Evolutionary conservation across 768 basidiomycete species (phyloP).

Genomic region (Boletus edulis): DNA sequence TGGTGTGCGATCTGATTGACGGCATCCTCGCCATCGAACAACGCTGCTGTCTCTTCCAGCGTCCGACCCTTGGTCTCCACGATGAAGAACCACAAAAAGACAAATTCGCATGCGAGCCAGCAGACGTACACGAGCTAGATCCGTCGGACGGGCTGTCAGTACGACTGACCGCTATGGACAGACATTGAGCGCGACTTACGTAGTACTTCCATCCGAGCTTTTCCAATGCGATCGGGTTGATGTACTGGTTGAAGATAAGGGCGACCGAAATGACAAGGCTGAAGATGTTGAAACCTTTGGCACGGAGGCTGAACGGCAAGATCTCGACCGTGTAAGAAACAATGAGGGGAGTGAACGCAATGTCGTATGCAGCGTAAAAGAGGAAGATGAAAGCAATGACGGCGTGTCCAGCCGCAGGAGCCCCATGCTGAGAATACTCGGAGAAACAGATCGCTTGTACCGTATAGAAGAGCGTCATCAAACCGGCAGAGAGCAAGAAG

Average conservation of each 20-base stretch:
- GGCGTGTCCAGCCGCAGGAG: slow-evolving; percentile 53
- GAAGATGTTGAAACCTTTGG: slow-evolving; percentile 83
- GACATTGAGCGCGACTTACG: slow-evolving; percentile 31
- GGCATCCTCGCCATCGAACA: slow-evolving; percentile 72
- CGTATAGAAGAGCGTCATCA: slow-evolving; percentile 67
- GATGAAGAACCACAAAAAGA: slow-evolving; percentile 65
- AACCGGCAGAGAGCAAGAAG: slow-evolving; percentile 55
- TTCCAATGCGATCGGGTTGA: slow-evolving; percentile 76
- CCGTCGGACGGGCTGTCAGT: not conserved
- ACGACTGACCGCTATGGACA: not conserved
- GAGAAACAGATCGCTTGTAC: slow-evolving; percentile 69
- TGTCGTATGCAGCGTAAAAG: slow-evolving; percentile 74
- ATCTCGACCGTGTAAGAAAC: slow-evolving; percentile 89
- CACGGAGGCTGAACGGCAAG: slow-evolving; percentile 77
- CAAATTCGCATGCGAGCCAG: slow-evolving; percentile 66
- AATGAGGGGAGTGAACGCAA: slow-evolving; percentile 85
- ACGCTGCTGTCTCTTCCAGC: slow-evolving; percentile 77
- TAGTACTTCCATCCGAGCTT: slow-evolving; percentile 75
- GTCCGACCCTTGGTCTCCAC: slow-evolving; percentile 72
- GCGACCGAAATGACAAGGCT: slow-evolving; percentile 74
- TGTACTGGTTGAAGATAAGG: slow-evolving; percentile 88
- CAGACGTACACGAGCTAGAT: slow-evolving; percentile 61
- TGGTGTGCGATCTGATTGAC: slow-evolving; percentile 34
- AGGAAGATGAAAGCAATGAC: slow-evolving; percentile 85
- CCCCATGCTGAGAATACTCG: slow-evolving; percentile 44